Evolutionary conservation across 2,329 filamentous ascomycete species (phyloP), one percentile per base, ranked within the genome.

Genomic region (Sporothrix humicola): DNA sequence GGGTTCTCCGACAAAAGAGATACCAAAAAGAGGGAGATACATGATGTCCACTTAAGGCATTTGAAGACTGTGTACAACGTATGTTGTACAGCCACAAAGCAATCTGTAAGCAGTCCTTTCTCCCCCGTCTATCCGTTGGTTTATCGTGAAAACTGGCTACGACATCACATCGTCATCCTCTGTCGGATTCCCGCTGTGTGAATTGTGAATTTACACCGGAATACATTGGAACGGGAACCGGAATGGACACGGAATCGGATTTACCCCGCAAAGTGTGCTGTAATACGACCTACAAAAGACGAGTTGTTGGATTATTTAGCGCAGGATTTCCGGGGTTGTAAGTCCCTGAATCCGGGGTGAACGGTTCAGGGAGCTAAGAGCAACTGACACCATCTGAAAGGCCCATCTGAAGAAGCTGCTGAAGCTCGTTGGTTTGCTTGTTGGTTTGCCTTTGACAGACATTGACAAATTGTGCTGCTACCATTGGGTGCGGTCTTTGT

Each of bases 221-320:
- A 61, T 8, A 31, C 13, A 10, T 23, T 26, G 52, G 58, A 61
- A 42, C 8, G 12, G 58, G 58, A 63, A 44, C 17, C 17, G 58
- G 58, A 63, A 63, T 10, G 15, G 17, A 1, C 7, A 3, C 58
- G 58, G 58, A 63, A 44, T 44, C 58, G 37, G 37, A 44, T 20
- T 63, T 63, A 63, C 61, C 42, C 61, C 61, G 42, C 61, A 65
- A 46, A 65, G 6, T 20, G 6, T 54, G 17, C 58, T 44, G 15
- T 31, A n/a, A 7, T 2, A 17, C 2, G 37, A n/a, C 8, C 13
- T 65, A 37, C 31, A 37, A 37, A 31, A 3, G 31, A 37, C 31
- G 31, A 7, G 4, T 3, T 37, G 2, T 37, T 37, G 31, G 31
- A 6, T 6, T 37, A 37, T 37, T 37, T 37, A 37, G 31, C 31